Conservation (phyloP, 306 rosid species). For the Astragalus membranaceus region DNA sequence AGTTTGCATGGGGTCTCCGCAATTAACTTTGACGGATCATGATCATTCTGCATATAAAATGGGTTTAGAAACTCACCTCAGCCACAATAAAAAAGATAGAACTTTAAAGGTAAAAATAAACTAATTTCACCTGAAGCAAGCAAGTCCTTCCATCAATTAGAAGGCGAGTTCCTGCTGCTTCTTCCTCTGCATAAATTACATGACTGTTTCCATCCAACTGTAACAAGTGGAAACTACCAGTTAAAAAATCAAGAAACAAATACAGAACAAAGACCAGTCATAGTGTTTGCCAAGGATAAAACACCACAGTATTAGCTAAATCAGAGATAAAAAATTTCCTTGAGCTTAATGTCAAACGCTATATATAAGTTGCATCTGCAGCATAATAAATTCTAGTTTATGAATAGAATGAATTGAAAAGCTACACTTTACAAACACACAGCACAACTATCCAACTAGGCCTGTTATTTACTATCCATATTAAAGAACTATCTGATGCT, state of each 20-base stretch:
- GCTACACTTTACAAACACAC: neutral
- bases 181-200: slow-evolving; percentile 96
- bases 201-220: slow-evolving; percentile 99
- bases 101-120: slow-evolving; percentile 11
- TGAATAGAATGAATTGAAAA: neutral
- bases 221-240: slow-evolving; percentile 25
- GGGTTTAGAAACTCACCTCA: slow-evolving; percentile 18
- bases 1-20: slow-evolving; percentile 99
- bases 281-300: neutral
- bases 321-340: neutral
- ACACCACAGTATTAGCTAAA: neutral
- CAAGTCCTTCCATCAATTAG: slow-evolving; percentile 98
- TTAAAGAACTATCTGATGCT: neutral
- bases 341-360: neutral
- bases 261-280: neutral
- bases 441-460: neutral
- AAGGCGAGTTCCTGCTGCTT: slow-evolving; percentile 99
- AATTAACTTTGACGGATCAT: slow-evolving; percentile 89
- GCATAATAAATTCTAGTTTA: neutral
- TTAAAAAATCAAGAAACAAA: slow-evolving; percentile 19
- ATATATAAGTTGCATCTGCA: neutral
- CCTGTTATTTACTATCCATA: neutral
- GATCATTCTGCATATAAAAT: slow-evolving; percentile 71
- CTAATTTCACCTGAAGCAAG: slow-evolving; percentile 84
- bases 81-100: slow-evolving; percentile 15